Evolutionary conservation across 164 flowering plant genomes (phyloP).

Genomic region (Kalanchoe fedtschenkoi): DNA sequence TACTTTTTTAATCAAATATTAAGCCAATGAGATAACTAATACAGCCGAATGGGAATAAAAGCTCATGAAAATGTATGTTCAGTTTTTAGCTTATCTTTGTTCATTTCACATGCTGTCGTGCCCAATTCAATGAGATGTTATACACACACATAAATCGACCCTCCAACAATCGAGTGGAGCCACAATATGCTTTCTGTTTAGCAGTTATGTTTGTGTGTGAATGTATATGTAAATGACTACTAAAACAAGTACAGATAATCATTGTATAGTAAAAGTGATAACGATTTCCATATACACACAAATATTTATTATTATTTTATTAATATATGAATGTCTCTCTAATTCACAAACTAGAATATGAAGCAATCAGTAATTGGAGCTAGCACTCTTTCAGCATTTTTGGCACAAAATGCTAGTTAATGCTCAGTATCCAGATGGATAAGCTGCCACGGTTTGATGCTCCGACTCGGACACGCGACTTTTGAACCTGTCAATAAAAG

Average conservation of each 20-base stretch:
- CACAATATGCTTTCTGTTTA: too few relatives aligned
- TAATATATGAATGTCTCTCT: background rate
- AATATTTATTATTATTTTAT: background rate
- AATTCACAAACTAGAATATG: background rate
- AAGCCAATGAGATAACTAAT: too few relatives aligned
- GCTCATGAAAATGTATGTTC: too few relatives aligned
- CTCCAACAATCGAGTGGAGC: too few relatives aligned
- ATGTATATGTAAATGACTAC: too few relatives aligned
- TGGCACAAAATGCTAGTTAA: background rate
- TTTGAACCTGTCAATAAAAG: conserved; percentile 4
- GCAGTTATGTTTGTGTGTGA: too few relatives aligned
- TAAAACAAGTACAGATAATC: background rate
- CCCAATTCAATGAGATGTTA: too few relatives aligned
- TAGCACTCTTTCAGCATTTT: background rate
- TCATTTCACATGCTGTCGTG: too few relatives aligned
- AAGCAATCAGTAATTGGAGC: background rate
- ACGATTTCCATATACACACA: background rate
- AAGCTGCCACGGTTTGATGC: conserved; percentile 1
- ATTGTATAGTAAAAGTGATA: background rate
- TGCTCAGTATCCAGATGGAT: background rate
- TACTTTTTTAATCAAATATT: too few relatives aligned
- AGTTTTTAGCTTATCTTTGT: too few relatives aligned
- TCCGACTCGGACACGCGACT: conserved; percentile 6
- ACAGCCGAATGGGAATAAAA: too few relatives aligned
- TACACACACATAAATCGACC: too few relatives aligned